Conservation (phyloP, 768 basidiomycete species). For the Pleurotus ostreatus region DNA sequence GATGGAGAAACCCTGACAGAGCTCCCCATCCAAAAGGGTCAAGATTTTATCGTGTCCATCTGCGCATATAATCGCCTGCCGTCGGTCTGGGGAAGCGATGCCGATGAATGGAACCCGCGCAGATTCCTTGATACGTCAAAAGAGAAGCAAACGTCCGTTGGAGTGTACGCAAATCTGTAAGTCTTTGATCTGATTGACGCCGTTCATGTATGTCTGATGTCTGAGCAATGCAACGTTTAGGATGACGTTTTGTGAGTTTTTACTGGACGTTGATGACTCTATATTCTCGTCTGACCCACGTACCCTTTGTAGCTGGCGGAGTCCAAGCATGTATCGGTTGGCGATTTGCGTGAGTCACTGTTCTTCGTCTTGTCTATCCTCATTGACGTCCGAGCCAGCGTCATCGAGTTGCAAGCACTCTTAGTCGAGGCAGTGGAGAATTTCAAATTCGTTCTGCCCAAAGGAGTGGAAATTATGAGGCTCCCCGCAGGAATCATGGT, state of each 20-base stretch:
- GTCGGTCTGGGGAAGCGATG: constrained; percentile 17
- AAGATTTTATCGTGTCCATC: constrained; percentile 28
- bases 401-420: constrained; percentile 37
- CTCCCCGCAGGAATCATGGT: constrained; percentile 26
- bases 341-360: constrained; percentile 10
- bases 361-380: constrained; percentile 16
- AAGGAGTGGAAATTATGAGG: constrained; percentile 25
- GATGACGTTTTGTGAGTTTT: neutral
- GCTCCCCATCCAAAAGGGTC: constrained; percentile 30
- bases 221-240: neutral
- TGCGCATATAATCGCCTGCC: constrained; percentile 30
- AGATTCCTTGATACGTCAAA: constrained; percentile 12
- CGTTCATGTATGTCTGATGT: neutral
- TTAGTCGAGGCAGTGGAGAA: constrained; percentile 32
- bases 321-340: constrained; percentile 13
- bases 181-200: neutral
- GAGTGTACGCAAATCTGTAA: constrained; percentile 23
- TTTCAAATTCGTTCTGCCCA: constrained; percentile 33
- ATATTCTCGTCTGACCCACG: neutral
- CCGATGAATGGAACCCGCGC: constrained; percentile 17
- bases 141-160: constrained; percentile 16
- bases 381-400: constrained; percentile 6
- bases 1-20: constrained; percentile 28
- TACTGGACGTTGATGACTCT: neutral
- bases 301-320: constrained; percentile 1